Evolutionary conservation across 139 green algal genomes (phyloP).

Genomic region (Eudorina sp.): DNA sequence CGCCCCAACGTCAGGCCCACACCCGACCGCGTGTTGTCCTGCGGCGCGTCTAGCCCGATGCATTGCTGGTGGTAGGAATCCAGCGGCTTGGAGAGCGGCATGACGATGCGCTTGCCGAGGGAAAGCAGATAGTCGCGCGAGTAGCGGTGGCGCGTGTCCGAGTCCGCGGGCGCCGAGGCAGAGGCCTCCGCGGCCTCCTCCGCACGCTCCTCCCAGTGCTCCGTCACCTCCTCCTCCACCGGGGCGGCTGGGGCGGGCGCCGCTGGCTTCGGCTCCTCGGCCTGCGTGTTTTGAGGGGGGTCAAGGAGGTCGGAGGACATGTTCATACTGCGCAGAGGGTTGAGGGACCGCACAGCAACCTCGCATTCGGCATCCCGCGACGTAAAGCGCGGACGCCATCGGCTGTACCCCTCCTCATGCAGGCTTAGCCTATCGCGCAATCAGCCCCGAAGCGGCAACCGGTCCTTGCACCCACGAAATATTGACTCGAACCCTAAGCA

Average conservation of each 20-base stretch:
- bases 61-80: slow-evolving; percentile 33
- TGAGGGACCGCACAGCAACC: too few relatives aligned
- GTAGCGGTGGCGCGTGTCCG: neutral
- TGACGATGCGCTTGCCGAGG: neutral
- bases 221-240: slow-evolving; percentile 33
- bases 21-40: slow-evolving; percentile 34
- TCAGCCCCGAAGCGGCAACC: too few relatives aligned
- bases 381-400: too few relatives aligned
- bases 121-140: slow-evolving; percentile 23
- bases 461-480: too few relatives aligned
- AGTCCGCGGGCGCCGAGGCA: neutral
- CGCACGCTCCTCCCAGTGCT: slow-evolving; percentile 49
- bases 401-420: too few relatives aligned
- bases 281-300: neutral
- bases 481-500: too few relatives aligned
- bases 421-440: too few relatives aligned
- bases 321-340: too few relatives aligned
- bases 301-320: neutral
- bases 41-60: slow-evolving; percentile 19
- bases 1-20: neutral
- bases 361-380: too few relatives aligned
- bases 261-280: neutral
- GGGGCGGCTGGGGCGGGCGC: neutral
- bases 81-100: neutral
- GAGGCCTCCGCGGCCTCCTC: slow-evolving; percentile 23